Conservation (phyloP, 2,329 filamentous ascomycete genomes). For the Pezicula neosporulosa region DNA sequence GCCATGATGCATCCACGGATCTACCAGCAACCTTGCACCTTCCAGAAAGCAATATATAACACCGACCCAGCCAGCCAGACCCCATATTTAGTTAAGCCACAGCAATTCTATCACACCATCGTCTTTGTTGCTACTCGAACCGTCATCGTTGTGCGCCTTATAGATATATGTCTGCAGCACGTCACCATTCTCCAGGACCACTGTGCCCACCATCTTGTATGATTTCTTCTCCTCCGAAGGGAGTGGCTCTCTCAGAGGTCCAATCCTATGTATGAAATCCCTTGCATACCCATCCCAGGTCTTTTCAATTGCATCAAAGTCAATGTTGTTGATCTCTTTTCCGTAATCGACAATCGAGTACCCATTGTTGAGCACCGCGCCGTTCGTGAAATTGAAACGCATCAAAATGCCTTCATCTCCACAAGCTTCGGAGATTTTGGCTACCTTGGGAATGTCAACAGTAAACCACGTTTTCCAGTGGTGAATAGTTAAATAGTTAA, state of each 20-base stretch:
- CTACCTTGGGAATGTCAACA: constrained; percentile 13
- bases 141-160: constrained; percentile 1
- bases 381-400: constrained; percentile 37
- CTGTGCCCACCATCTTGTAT: constrained; percentile 10
- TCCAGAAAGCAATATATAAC: no score
- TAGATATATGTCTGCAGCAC: constrained; percentile 21
- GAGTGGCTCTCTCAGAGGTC: constrained; percentile 47
- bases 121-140: neutral
- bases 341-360: constrained; percentile 27
- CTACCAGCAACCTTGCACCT: no score
- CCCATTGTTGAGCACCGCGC: constrained; percentile 40
- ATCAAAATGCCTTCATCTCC: constrained; percentile 33
- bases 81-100: neutral
- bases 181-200: constrained; percentile 10
- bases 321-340: constrained; percentile 1
- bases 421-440: constrained; percentile 14
- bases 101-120: neutral
- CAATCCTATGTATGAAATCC: constrained; percentile 43
- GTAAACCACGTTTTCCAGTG: constrained; percentile 23
- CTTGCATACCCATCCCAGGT: constrained; percentile 37
- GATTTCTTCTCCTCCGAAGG: constrained; percentile 45
- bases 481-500: constrained; percentile 20
- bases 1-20: no score
- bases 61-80: neutral
- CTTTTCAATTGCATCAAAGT: constrained; percentile 32